A percentile compares a stretch with the other conserved stretches of the same genome.
phyloP scores from a whole-genome alignment of 345 rosid species.

The Citrus mangshanensis region DNA sequence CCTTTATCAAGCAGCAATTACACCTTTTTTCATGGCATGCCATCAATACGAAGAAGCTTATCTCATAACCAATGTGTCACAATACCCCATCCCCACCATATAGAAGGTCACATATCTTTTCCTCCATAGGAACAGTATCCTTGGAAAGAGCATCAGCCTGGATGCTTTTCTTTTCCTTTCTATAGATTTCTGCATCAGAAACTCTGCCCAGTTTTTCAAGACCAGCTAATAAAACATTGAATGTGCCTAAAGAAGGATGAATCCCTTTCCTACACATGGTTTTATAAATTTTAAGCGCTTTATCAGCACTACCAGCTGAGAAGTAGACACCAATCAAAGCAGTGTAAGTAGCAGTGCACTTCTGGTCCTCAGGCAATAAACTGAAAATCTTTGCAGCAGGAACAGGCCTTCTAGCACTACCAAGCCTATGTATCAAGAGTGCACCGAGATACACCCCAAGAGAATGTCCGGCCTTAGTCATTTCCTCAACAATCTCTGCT shows the following conservation, averaged over 20 bases:
- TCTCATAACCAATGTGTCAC: conserved; percentile 3
- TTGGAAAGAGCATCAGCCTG: conserved; percentile 23
- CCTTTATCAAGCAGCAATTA: neutral
- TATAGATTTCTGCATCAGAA: conserved; percentile 39
- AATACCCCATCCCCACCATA: conserved; percentile 37
- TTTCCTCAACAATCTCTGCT: conserved; percentile 45
- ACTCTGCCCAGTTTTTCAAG: conserved; percentile 55
- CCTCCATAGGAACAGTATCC: conserved; percentile 33
- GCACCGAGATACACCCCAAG: conserved; percentile 60
- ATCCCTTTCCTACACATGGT: conserved; percentile 54
- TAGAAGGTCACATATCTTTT: conserved; percentile 72
- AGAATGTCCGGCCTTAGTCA: conserved; percentile 54
- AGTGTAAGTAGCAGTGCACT: conserved; percentile 63
- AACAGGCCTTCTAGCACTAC: conserved; percentile 68
- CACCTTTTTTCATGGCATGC: neutral
- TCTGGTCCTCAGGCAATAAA: conserved; percentile 56
- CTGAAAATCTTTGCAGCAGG: conserved; percentile 59
- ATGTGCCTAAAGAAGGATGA: conserved; percentile 65
- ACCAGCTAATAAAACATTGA: conserved; percentile 59
- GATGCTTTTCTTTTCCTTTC: conserved; percentile 62
- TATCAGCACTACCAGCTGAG: conserved; percentile 69
- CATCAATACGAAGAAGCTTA: neutral
- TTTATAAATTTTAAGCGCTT: conserved; percentile 56
- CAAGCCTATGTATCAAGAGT: conserved; percentile 61
- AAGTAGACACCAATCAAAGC: conserved; percentile 66